Evolutionary conservation across 768 basidiomycete species (phyloP).

Genomic region (button mushroom (Agaricus bisporus)): DNA sequence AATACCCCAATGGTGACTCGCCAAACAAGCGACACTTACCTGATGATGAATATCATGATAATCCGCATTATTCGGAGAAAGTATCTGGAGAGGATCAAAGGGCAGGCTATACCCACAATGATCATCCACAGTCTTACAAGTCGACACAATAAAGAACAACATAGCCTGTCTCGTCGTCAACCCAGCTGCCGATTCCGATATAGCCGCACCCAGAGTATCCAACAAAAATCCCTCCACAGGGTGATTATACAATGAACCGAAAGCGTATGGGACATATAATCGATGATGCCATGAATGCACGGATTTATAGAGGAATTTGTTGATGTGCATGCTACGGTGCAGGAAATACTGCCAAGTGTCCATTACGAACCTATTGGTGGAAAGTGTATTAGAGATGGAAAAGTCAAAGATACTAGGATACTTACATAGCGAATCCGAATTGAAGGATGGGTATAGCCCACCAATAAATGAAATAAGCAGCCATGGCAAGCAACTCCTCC

Average conservation of each 20-base stretch:
- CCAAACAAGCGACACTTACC: slow-evolving; percentile 31
- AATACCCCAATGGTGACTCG: not conserved
- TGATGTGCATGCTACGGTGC: slow-evolving; percentile 87
- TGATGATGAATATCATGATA: slow-evolving; percentile 99
- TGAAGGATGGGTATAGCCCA: slow-evolving; percentile 80
- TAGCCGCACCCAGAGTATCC: slow-evolving; percentile 72
- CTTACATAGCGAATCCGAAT: slow-evolving; percentile 78
- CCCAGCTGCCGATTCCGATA: slow-evolving; percentile 64
- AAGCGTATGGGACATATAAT: slow-evolving; percentile 95
- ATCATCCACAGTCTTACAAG: slow-evolving; percentile 92
- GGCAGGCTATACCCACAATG: slow-evolving; percentile 90
- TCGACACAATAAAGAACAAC: slow-evolving; percentile 77
- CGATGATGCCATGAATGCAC: slow-evolving; percentile 94
- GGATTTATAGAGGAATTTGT: slow-evolving; percentile 85
- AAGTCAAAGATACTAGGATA: slow-evolving; percentile 15
- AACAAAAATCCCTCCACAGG: slow-evolving; percentile 91
- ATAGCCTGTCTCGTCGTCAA: slow-evolving; percentile 81
- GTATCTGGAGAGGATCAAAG: slow-evolving; percentile 85
- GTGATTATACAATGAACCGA: slow-evolving; percentile 96
- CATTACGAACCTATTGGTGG: slow-evolving; percentile 59
- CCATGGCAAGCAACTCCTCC: slow-evolving; percentile 23
- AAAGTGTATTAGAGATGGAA: not conserved
- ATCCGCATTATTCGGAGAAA: slow-evolving; percentile 87
- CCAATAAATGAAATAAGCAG: slow-evolving; percentile 78
- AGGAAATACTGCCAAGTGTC: slow-evolving; percentile 99